Base-by-base conservation (phyloP, 2,329 filamentous ascomycete genomes). In the Clonostachys sp. region DNA sequence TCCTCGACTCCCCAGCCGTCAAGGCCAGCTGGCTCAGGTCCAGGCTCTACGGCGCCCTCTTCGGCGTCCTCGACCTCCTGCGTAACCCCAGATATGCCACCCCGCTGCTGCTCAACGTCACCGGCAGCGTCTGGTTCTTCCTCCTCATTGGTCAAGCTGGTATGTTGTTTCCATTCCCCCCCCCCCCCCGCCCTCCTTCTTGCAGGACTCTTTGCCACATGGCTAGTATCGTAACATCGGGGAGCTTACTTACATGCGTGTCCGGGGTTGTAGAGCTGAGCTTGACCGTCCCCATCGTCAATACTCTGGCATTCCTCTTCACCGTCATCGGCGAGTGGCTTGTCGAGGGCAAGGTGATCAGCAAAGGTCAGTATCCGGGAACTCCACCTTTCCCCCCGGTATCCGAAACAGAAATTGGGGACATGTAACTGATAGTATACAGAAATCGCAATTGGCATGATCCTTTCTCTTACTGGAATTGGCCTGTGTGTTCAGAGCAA, bases 41-140 rank as follows among this genome's bases (percentile, higher is more conserved):
- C 47, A 86, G 80, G 58, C 51, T 86, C 2, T 80, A 83, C 53
- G 78, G 78, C 2, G 75, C 85, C 8, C 80, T 86, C 59, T 94
- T 89, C 62, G 86, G 84, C 5, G 87, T 92, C 1, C 60, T 84
- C 12, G 91, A 96, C 61, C 72, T 96, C 49, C 68, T 97, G 45
- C 75, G 79, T 49, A 91, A 91, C 56, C 91, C 91, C 35, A 79
- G 81, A 16, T 97, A 97, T 67, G 88, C 90, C 6, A 70, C 95
- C 24, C 92, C 92, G 17, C 68, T 97, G 56, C 69, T 96, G 45
- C 68, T 96, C 49, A 97, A 97, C 63, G 70, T 97, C 46, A 96
- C 92, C 4, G 92, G 92, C 33, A 95, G 90, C 61, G 78, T 96
- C 47, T 97, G 92, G 92, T 97, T 97, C 69, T 97, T 97, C 58